Base-by-base conservation (phyloP, 2,329 filamentous ascomycete species). In the Elsinoe necatrix region DNA sequence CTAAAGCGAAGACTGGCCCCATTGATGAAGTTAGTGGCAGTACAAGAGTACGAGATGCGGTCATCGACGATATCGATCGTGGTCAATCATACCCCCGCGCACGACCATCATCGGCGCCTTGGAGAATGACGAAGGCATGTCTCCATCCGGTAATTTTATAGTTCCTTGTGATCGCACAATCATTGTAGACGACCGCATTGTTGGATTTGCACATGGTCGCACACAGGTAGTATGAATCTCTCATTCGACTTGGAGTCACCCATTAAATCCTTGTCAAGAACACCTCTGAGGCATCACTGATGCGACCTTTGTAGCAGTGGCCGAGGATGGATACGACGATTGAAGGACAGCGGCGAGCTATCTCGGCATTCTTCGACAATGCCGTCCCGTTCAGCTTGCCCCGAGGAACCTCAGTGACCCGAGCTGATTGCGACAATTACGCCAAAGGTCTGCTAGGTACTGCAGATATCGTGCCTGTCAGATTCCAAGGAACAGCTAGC, bases 401-500 rank as follows among this genome's bases (percentile, higher is more conserved):
- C 16, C 21, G n/a, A 31, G 23, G 18, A 1, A 21, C 18, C 18
- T 12, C 41, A 23, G 41, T 48, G 14, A 48, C 43, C 6, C 23
- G 25, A 29, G 43, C 23, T 31, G 23, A 48, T 7, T 54, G 48
- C n/a, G 35, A 37, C 16, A 14, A 35, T 9, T 41, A 16, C n/a
- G 48, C 48, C 3, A 54, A 31, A 37, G 21, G 9, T 7, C 18
- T 54, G 9, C 48, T 54, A n/a, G 48, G 31, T 12, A 39, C 48
- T 23, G 31, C 31, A n/a, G 48, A 54, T 25, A 39, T 54, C 12
- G 18, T 25, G n/a, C 48, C 31, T 8, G 48, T 54, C n/a, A 54
- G 18, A 16, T 54, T 23, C 18, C 48, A 35, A 39, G 48, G 48
- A 14, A 54, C 48, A 5, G 48, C 48, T 4, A 54, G 48, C 20